Evolutionary conservation across 148 eudicot genomes (phyloP), one percentile per base, ranked within the genome.

Genomic region (Simmondsia chinensis): DNA sequence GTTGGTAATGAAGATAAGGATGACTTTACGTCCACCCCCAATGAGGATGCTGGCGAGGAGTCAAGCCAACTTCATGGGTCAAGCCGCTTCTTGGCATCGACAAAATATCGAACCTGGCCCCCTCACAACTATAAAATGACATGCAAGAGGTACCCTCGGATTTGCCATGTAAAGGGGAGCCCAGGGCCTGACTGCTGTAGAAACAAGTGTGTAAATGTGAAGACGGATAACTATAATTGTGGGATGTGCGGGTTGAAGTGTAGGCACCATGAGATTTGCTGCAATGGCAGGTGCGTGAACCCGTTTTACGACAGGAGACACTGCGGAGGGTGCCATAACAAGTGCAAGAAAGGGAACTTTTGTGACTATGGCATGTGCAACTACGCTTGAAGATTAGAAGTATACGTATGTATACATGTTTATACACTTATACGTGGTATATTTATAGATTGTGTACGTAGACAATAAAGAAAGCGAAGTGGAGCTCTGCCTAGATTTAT

Each of bases 221-320:
- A 31, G 46, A 63, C 30, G 0, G 93, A 82, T n/a, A 45, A 19
- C 4, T 51, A 50, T 1, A 82, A 82, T 30, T 77, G 93, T 42
- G 93, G 93, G 3, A 60, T 45, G 62, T 82, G 93, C 56, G 85
- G 93, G 12, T 46, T 53, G 9, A 77, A 62, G 29, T 82, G 93
- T 41, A 75, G 54, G 52, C 69, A 60, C 27, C 68, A 48, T 7
- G 72, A 82, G 35, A 47, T 61, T 31, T 82, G 85, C 17, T 82
- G 93, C 58, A 62, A 65, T 20, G 80, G 86, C 0, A 58, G 46
- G 33, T 79, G 81, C 20, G 65, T 80, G 17, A 70, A 80, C 50
- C 41, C 64, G 7, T 42, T 21, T 41, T 7, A 20, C 19, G 73
- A 82, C 21, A 52, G 47, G 60, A 69, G 52, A 16, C 48, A 82